These are phyloP conservation scores for Nakaseomyces glabratus DNA, from an alignment of 1,139 yeast species.

Conservation along the genomic window DNA sequence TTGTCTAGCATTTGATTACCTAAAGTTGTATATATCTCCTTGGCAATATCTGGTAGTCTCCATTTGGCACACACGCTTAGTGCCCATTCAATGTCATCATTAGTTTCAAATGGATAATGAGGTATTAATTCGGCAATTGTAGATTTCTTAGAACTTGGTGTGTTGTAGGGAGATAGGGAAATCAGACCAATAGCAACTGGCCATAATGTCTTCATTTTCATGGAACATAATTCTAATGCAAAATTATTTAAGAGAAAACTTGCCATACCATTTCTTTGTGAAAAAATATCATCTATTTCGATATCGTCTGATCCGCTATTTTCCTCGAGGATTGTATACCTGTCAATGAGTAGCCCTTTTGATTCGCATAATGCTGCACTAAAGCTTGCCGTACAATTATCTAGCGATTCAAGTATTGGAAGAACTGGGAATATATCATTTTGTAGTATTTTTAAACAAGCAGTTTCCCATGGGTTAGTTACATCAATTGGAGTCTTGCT, in stretches of 20 bases:
- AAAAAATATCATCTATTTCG: conserved; percentile 28
- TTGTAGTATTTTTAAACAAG: conserved; percentile 51
- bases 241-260: conserved; percentile 54
- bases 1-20: conserved; percentile 30
- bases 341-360: conserved; percentile 46
- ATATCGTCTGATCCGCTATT: conserved; percentile 7
- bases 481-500: conserved; percentile 34
- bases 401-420: conserved; percentile 52
- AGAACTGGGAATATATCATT: conserved; percentile 53
- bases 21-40: conserved; percentile 37
- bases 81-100: conserved; percentile 78
- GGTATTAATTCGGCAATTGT: conserved; percentile 55
- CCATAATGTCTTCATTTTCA: conserved; percentile 39
- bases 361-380: conserved; percentile 56
- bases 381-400: conserved; percentile 60
- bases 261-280: conserved; percentile 41
- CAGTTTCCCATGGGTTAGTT: conserved; percentile 47
- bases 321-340: conserved; percentile 17
- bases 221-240: conserved; percentile 38
- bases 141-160: conserved; percentile 28
- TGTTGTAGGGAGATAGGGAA: conserved; percentile 34
- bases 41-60: conserved; percentile 46
- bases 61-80: conserved; percentile 47
- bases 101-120: conserved; percentile 47
- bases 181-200: conserved; percentile 60